These are phyloP conservation scores for Kwoniella sp. DNA, from an alignment of 768 basidiomycete genomes.

Conservation along the genomic window DNA sequence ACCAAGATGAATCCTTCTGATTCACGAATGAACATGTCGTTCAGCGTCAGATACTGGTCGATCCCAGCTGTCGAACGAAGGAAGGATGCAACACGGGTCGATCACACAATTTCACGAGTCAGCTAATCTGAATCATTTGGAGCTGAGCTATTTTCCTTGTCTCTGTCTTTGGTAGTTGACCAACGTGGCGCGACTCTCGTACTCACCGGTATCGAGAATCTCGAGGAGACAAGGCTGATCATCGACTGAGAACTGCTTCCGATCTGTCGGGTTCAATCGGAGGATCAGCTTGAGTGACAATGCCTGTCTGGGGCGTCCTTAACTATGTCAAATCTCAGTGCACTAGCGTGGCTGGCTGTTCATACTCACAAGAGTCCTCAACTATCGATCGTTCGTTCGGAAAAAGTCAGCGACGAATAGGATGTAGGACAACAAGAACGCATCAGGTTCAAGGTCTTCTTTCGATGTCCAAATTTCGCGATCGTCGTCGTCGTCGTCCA, in stretches of 20 bases:
- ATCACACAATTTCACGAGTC: not conserved
- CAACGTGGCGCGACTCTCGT: too few species aligned
- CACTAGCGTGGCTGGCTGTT: too few species aligned
- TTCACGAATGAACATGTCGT: conserved; percentile 39
- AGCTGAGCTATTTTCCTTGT: too few species aligned
- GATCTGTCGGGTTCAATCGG: conserved; percentile 18
- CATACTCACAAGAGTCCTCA: conserved; percentile 40
- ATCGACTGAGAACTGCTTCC: conserved; percentile 38
- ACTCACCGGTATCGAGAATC: conserved; percentile 36
- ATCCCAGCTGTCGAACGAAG: conserved; percentile 27
- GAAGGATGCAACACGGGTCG: not conserved
- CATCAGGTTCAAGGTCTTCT: too few species aligned
- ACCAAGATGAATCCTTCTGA: conserved; percentile 50
- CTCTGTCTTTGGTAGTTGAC: too few species aligned
- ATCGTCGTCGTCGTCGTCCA: not conserved
- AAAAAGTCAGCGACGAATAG: too few species aligned
- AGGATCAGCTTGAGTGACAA: not conserved
- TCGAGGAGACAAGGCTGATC: conserved; percentile 33
- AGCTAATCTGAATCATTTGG: not conserved
- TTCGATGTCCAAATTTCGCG: not conserved
- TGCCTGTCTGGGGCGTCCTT: too few species aligned
- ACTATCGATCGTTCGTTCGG: conserved; percentile 32
- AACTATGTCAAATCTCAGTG: too few species aligned
- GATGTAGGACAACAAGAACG: too few species aligned
- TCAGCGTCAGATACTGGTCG: conserved; percentile 33